Conservation (phyloP, 2,329 filamentous ascomycete genomes). For the Grosmannia huntii region DNA sequence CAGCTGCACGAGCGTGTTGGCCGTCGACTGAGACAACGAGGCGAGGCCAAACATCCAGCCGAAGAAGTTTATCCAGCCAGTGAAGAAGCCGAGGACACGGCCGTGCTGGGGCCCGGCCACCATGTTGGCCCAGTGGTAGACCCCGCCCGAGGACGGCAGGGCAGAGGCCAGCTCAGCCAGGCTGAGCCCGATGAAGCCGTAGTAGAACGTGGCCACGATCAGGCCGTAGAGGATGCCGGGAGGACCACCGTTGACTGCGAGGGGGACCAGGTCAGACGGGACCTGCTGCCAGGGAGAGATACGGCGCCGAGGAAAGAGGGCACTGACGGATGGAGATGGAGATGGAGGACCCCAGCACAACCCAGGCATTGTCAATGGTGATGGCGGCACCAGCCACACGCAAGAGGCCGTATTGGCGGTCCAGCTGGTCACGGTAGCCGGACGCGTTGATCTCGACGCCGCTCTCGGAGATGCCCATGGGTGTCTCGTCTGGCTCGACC, state of each 20-base stretch:
- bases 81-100: conserved; percentile 34
- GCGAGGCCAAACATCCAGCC: conserved; percentile 51
- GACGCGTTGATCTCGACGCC: conserved; percentile 47
- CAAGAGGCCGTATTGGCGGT: conserved; percentile 47
- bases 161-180: conserved; percentile 42
- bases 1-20: conserved; percentile 49
- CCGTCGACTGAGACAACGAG: conserved; percentile 43
- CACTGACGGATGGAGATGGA: conserved; percentile 34
- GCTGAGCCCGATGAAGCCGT: conserved; percentile 27
- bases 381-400: conserved; percentile 46
- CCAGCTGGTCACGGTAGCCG: conserved; percentile 49
- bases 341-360: conserved; percentile 48
- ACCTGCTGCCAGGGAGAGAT: not conserved
- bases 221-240: conserved; percentile 29
- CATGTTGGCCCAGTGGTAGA: conserved; percentile 49
- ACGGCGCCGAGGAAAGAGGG: too few species aligned
- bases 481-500: conserved; percentile 13
- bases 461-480: conserved; percentile 21
- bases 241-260: conserved; percentile 27
- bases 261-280: not conserved
- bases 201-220: conserved; percentile 29
- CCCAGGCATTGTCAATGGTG: conserved; percentile 54
- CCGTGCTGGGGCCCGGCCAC: conserved; percentile 42
- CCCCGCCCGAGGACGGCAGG: conserved; percentile 46
- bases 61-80: conserved; percentile 39